Conservation (phyloP, 176 grass and related monocot species). For the Triticum aestivum region DNA sequence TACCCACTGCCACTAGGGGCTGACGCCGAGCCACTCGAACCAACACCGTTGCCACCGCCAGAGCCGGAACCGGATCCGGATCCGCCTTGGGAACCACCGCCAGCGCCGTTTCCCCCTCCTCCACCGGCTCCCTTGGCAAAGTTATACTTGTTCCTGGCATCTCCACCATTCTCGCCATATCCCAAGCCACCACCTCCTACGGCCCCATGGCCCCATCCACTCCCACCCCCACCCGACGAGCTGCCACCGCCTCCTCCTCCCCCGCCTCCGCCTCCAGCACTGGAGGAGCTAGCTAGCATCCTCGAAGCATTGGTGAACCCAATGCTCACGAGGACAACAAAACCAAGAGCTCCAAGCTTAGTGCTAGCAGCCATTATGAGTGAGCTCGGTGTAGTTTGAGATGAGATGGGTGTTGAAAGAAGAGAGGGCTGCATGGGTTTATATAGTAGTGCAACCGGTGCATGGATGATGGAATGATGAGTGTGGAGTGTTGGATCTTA, state of each 20-base stretch:
- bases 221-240: not conserved
- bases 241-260: not conserved
- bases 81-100: not conserved
- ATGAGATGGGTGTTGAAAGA: not conserved
- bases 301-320: not conserved
- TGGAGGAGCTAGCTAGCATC: not conserved
- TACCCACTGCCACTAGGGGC: not conserved
- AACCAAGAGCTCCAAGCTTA: not conserved
- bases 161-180: not conserved
- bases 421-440: not conserved
- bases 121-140: not conserved
- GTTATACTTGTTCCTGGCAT: not conserved
- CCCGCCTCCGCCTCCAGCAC: not conserved
- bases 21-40: not conserved
- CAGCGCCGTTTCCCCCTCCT: not conserved
- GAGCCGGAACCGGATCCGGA: not conserved
- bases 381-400: not conserved
- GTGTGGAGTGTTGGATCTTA: not conserved
- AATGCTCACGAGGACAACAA: not conserved
- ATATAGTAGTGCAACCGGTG: not conserved
- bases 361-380: not conserved
- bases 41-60: not conserved
- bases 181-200: not conserved
- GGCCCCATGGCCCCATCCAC: not conserved
- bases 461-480: not conserved